Evolutionary conservation across 2,329 filamentous ascomycete species (phyloP).

Genomic region (Hypoxylon sp.): DNA sequence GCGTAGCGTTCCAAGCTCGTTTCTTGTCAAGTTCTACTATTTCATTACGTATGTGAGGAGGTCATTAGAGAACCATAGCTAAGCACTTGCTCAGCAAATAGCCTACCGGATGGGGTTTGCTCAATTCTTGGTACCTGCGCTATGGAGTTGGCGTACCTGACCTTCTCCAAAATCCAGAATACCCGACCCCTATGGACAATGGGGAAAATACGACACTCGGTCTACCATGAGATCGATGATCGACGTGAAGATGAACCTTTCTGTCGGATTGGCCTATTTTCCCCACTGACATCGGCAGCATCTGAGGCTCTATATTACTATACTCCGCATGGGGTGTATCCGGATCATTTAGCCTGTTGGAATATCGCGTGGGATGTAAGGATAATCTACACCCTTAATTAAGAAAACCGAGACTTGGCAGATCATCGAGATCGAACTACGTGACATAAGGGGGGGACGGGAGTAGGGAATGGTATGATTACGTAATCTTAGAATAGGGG

Average conservation of each 20-base stretch:
- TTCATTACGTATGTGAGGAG: neutral
- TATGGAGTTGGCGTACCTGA: constrained; percentile 11
- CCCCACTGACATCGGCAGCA: constrained; percentile 6
- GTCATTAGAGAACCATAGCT: neutral
- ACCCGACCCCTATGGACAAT: constrained; percentile 11
- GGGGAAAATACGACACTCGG: constrained; percentile 14
- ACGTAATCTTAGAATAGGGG: neutral
- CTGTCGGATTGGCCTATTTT: neutral
- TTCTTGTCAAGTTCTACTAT: constrained; percentile 18
- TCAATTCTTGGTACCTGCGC: constrained; percentile 13
- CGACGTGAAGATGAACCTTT: neutral
- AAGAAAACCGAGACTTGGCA: neutral
- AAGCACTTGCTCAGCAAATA: constrained; percentile 28
- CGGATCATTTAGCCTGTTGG: constrained; percentile 33
- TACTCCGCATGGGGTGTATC: constrained; percentile 21
- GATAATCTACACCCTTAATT: neutral
- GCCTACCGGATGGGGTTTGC: constrained; percentile 36
- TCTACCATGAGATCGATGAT: constrained; percentile 15
- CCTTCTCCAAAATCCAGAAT: constrained; percentile 13
- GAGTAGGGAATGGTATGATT: too few relatives aligned
- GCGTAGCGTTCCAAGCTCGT: neutral
- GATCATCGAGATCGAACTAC: neutral
- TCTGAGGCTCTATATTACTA: constrained; percentile 19
- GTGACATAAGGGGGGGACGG: neutral
- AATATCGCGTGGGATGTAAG: constrained; percentile 15